Conservation (phyloP, 2,329 filamentous ascomycete species). For the Fusarium abutilonis region DNA sequence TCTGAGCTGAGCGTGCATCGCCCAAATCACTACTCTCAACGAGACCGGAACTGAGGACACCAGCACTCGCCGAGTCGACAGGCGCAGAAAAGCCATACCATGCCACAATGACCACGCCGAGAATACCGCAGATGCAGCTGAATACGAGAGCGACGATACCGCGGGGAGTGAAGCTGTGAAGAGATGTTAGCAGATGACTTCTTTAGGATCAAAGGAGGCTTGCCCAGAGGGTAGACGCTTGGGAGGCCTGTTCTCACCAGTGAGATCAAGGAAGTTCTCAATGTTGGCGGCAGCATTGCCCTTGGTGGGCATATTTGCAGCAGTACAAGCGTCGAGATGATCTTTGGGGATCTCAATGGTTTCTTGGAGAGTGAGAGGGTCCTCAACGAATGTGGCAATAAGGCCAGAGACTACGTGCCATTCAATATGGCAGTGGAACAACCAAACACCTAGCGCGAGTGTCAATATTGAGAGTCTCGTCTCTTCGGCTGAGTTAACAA, state of each 20-base stretch:
- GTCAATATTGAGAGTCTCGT: background rate
- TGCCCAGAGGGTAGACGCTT: constrained; percentile 70
- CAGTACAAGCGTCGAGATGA: constrained; percentile 67
- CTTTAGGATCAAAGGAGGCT: background rate
- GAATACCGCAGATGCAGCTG: constrained; percentile 72
- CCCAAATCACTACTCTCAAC: constrained; percentile 31
- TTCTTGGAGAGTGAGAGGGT: constrained; percentile 70
- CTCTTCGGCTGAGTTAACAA: constrained; percentile 2
- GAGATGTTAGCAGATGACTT: background rate
- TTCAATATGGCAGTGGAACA: constrained; percentile 84
- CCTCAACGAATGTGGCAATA: constrained; percentile 71
- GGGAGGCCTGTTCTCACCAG: constrained; percentile 66
- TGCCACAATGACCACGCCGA: constrained; percentile 73
- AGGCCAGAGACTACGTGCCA: constrained; percentile 78
- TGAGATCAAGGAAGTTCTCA: constrained; percentile 68
- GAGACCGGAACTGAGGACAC: constrained; percentile 30
- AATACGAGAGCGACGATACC: constrained; percentile 83
- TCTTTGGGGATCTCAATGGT: constrained; percentile 67
- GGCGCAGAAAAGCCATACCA: constrained; percentile 65
- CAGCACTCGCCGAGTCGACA: constrained; percentile 28
- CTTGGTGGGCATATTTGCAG: constrained; percentile 57
- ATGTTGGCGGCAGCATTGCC: constrained; percentile 84
- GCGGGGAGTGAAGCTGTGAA: constrained; percentile 68
- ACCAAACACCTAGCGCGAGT: constrained; percentile 63
- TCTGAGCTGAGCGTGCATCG: constrained; percentile 10